A percentile compares a stretch with the other conserved stretches of the same genome.
Conservation (phyloP, 495 filamentous ascomycete genomes). For the Oidiodendron maius region DNA sequence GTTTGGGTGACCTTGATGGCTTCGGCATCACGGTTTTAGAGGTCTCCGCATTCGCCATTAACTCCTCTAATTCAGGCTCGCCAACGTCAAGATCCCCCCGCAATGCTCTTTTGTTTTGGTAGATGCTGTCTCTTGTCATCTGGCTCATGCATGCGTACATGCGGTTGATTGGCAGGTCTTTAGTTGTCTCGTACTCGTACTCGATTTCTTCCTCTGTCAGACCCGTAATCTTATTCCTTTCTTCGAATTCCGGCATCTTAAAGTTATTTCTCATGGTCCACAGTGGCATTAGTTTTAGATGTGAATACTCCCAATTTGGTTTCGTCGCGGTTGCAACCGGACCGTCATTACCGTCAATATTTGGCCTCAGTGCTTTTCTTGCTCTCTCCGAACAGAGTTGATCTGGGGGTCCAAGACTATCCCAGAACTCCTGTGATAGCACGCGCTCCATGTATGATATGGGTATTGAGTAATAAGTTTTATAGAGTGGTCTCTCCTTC, state of each 20-base stretch:
- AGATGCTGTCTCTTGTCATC: background rate
- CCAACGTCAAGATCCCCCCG: background rate
- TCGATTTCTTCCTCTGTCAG: background rate
- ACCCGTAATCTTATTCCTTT: background rate
- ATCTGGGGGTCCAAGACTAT: background rate
- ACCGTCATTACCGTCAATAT: no score
- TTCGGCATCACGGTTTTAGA: no score
- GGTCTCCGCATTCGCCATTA: no score
- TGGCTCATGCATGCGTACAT: background rate
- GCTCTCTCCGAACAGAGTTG: background rate
- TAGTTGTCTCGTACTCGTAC: background rate
- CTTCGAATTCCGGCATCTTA: background rate
- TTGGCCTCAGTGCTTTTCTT: slow-evolving; percentile 3
- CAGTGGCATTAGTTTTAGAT: background rate
- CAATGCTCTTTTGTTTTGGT: background rate
- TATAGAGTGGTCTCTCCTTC: slow-evolving; percentile 1
- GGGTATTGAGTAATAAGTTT: slow-evolving; percentile 4
- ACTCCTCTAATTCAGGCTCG: background rate
- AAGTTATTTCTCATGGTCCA: background rate
- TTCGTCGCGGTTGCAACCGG: background rate
- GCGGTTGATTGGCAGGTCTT: background rate
- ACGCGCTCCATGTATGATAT: slow-evolving; percentile 3
- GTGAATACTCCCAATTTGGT: background rate
- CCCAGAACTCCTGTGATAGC: slow-evolving; percentile 3
- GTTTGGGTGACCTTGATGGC: no score